Conservation (phyloP, 2,329 filamentous ascomycete genomes). For the Pestalotiopsis fici region DNA sequence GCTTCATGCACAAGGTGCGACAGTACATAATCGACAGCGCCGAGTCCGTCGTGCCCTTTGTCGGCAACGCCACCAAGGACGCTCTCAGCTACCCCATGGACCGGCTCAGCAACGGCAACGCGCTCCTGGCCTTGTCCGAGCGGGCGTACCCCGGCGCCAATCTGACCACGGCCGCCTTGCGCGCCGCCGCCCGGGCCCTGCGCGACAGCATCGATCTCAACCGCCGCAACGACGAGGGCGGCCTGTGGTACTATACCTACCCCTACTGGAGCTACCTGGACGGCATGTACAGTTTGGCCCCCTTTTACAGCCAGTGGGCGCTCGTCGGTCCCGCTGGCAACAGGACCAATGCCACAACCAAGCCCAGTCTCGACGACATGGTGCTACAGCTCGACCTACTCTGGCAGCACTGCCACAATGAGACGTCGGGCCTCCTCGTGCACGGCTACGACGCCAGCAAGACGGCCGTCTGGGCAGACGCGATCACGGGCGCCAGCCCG, state of each 20-base stretch:
- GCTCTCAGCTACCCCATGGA: slow-evolving; percentile 30
- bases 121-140: slow-evolving; percentile 20
- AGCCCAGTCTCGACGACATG: slow-evolving; percentile 24
- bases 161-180: slow-evolving; percentile 7
- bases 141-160: neutral
- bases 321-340: slow-evolving; percentile 16
- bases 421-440: slow-evolving; percentile 27
- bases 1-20: slow-evolving; percentile 10
- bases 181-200: slow-evolving; percentile 20
- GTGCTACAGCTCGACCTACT: slow-evolving; percentile 28
- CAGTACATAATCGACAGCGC: slow-evolving; percentile 26
- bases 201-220: slow-evolving; percentile 29
- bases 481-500: slow-evolving; percentile 34
- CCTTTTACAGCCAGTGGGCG: slow-evolving; percentile 37
- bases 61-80: slow-evolving; percentile 25
- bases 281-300: slow-evolving; percentile 50
- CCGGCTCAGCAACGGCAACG: slow-evolving; percentile 31
- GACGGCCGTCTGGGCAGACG: slow-evolving; percentile 34
- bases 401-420: slow-evolving; percentile 23
- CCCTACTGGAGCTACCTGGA: slow-evolving; percentile 55
- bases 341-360: slow-evolving; percentile 4
- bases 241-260: slow-evolving; percentile 42
- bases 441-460: slow-evolving; percentile 36
- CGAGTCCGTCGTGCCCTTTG: slow-evolving; percentile 24
- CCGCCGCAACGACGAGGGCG: slow-evolving; percentile 32